Percentiles rank a stretch among this genome's conserved stretches.
Conservation (phyloP, 2,329 filamentous ascomycete species). For the Claviceps spartinae region DNA sequence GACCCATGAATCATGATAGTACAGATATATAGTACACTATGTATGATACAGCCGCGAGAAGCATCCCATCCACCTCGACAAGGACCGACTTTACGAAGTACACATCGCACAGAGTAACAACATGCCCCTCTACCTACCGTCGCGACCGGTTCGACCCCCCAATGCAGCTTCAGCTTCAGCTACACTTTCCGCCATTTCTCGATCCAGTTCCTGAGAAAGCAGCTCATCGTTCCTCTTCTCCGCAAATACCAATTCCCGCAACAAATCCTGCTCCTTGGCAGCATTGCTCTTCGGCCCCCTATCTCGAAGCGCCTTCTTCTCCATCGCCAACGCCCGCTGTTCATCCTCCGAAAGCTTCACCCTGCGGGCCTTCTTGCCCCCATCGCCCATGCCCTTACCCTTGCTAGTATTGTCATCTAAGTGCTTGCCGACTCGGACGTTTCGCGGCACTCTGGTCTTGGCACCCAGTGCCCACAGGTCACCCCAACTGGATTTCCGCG, state of each 20-base stretch:
- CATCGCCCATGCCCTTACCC: too few species aligned
- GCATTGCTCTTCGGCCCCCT: constrained; percentile 29
- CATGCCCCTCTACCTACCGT: neutral
- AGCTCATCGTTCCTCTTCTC: constrained; percentile 19
- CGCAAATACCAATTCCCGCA: constrained; percentile 26
- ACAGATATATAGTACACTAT: too few species aligned
- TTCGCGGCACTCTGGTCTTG: constrained; percentile 60
- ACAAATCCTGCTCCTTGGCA: constrained; percentile 22
- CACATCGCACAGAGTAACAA: too few species aligned
- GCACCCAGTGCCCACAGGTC: constrained; percentile 92
- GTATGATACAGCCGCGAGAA: too few species aligned
- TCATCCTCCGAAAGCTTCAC: constrained; percentile 22
- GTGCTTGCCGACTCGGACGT: constrained; percentile 44
- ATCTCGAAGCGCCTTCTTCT: constrained; percentile 22
- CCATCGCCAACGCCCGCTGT: constrained; percentile 24
- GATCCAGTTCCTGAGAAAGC: constrained; percentile 19
- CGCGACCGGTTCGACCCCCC: neutral
- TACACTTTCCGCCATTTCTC: constrained; percentile 17
- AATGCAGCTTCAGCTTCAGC: neutral
- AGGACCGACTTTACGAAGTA: too few species aligned
- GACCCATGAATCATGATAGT: too few species aligned
- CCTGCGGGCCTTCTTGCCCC: constrained; percentile 23
- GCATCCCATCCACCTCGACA: too few species aligned
- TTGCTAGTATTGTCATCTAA: constrained; percentile 20
- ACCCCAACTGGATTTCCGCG: constrained; percentile 80